phyloP scores from a whole-genome alignment of 768 basidiomycete genomes.

The Gloeostereum incarnatum region DNA sequence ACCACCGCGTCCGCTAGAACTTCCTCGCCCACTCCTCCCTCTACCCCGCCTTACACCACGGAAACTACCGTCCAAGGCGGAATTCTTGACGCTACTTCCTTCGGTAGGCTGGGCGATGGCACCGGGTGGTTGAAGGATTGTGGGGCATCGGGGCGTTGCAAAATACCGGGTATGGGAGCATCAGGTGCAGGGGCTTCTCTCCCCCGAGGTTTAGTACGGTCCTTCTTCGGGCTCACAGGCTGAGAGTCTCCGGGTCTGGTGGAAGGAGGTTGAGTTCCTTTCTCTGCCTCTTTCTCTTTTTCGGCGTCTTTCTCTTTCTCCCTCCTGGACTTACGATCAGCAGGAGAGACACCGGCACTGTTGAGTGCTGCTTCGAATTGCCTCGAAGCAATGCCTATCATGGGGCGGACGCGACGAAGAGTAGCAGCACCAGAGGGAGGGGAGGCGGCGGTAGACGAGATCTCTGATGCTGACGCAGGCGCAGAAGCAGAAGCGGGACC shows the following conservation, averaged over 20 bases:
- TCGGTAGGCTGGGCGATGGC: not conserved
- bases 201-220: conserved; percentile 4
- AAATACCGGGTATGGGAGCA: conserved; percentile 16
- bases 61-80: not conserved
- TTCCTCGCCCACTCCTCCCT: conserved; percentile 5
- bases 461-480: conserved; percentile 5
- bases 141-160: conserved; percentile 18
- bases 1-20: too few relatives aligned
- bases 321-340: conserved; percentile 11
- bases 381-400: conserved; percentile 53
- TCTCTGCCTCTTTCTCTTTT: conserved; percentile 12
- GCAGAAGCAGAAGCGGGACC: conserved; percentile 8
- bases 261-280: conserved; percentile 2
- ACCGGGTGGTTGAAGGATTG: not conserved
- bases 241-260: conserved; percentile 2
- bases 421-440: too few relatives aligned
- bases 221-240: conserved; percentile 7
- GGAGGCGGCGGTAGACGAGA: conserved; percentile 11
- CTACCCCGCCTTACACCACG: conserved; percentile 6
- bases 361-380: conserved; percentile 69
- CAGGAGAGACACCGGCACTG: conserved; percentile 45
- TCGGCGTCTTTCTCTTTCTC: conserved; percentile 14
- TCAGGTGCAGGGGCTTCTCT: conserved; percentile 2
- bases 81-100: not conserved
- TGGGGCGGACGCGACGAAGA: conserved; percentile 41